Conservation (phyloP, 2,329 filamentous ascomycete species). For the Scytalidium lignicola region DNA sequence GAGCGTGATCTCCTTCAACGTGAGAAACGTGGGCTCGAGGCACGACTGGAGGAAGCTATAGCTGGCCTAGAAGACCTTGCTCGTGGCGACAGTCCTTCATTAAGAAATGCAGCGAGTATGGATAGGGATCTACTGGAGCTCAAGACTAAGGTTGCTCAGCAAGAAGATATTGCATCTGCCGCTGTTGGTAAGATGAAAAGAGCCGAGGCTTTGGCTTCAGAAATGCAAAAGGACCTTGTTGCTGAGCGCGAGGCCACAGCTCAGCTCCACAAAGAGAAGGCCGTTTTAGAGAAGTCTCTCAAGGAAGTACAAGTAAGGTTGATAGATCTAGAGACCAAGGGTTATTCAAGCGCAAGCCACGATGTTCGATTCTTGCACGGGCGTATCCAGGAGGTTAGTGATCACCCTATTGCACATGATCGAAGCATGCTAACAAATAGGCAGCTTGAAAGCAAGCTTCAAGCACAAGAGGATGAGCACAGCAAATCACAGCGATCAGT, state of each 20-base stretch:
- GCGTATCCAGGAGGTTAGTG: slow-evolving; percentile 84
- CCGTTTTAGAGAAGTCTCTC: slow-evolving; percentile 77
- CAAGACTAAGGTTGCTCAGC: slow-evolving; percentile 81
- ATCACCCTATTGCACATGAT: slow-evolving; percentile 1
- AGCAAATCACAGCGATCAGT: slow-evolving; percentile 79
- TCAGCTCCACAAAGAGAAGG: slow-evolving; percentile 85
- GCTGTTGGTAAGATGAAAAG: slow-evolving; percentile 97
- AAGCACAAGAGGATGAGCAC: slow-evolving; percentile 73
- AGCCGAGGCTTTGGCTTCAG: slow-evolving; percentile 78
- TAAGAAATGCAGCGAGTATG: slow-evolving; percentile 82
- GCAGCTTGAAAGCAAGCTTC: slow-evolving; percentile 83
- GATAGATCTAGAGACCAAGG: slow-evolving; percentile 94
- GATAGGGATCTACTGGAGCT: slow-evolving; percentile 88
- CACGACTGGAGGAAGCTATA: slow-evolving; percentile 80
- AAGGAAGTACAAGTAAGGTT: slow-evolving; percentile 87
- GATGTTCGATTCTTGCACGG: slow-evolving; percentile 94
- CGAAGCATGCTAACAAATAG: slow-evolving; percentile 24
- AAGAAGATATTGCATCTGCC: slow-evolving; percentile 86
- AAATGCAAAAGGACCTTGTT: slow-evolving; percentile 89
- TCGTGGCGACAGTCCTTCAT: slow-evolving; percentile 76
- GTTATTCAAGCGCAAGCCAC: slow-evolving; percentile 88
- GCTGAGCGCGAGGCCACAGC: slow-evolving; percentile 78
- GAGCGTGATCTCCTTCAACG: slow-evolving; percentile 81
- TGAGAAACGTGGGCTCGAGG: slow-evolving; percentile 86
- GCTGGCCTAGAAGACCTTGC: slow-evolving; percentile 83